These are phyloP conservation scores for Ligustrum vulgare DNA, from an alignment of 257 asterid genomes.

Conservation along the genomic window DNA sequence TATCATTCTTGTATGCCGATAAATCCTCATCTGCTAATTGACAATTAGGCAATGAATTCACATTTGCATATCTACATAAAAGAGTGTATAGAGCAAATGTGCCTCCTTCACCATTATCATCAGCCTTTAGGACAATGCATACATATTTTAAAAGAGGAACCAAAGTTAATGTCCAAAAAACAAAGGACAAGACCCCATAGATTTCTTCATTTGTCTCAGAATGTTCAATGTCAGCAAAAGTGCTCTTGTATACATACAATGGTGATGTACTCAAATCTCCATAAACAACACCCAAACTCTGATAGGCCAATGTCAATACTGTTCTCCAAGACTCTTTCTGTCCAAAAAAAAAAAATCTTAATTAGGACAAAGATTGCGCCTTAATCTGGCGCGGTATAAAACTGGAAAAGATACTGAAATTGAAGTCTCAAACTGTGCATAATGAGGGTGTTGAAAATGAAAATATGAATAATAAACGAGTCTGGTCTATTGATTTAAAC, in stretches of 20 bases:
- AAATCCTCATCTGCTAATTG: constrained; percentile 83
- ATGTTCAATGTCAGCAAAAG: constrained; percentile 81
- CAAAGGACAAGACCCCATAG: constrained; percentile 76
- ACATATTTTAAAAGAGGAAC: constrained; percentile 81
- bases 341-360: too few species aligned
- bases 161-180: constrained; percentile 85
- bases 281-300: constrained; percentile 90
- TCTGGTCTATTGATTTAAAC: neutral
- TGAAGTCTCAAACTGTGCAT: too few species aligned
- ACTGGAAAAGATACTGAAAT: too few species aligned
- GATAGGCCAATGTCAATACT: constrained; percentile 77
- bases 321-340: constrained; percentile 89
- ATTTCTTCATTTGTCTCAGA: constrained; percentile 82
- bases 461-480: neutral
- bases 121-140: constrained; percentile 83
- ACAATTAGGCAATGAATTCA: constrained; percentile 73
- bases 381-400: too few species aligned
- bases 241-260: constrained; percentile 76
- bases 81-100: constrained; percentile 89
- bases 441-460: neutral
- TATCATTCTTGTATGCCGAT: constrained; percentile 63
- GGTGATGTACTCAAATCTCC: constrained; percentile 96
- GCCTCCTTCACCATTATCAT: constrained; percentile 97
- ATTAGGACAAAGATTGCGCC: too few species aligned
- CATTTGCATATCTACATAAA: constrained; percentile 77